phyloP scores from a whole-genome alignment of 306 rosid species.

The Cucurbita maxima region DNA sequence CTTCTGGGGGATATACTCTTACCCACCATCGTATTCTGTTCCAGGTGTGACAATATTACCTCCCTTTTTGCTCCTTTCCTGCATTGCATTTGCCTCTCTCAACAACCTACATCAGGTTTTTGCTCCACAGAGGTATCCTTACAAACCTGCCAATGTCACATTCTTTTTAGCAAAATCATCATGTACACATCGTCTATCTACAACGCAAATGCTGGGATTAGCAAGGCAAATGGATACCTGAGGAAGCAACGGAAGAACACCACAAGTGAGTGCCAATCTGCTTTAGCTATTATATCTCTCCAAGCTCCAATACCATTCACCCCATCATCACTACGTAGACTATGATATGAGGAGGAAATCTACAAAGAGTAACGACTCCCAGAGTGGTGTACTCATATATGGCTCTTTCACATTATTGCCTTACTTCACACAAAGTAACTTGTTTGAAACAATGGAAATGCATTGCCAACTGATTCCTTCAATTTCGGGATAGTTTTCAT shows the following conservation, averaged over 20 bases:
- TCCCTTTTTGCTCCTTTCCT: conserved; percentile 12
- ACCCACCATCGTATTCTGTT: conserved; percentile 22
- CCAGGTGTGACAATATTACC: conserved; percentile 20
- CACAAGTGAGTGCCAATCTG: conserved; percentile 9
- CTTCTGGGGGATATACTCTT: conserved; percentile 82
- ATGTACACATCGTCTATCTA: neutral
- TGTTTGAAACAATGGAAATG: neutral
- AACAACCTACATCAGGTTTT: neutral
- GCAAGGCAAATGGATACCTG: neutral
- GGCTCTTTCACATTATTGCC: conserved; percentile 6
- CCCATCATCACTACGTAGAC: conserved; percentile 12
- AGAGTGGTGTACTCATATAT: neutral
- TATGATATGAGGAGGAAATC: neutral
- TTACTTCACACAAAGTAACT: neutral
- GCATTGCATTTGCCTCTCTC: neutral
- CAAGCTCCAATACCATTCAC: conserved; percentile 10
- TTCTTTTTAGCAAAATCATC: neutral
- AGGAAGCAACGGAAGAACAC: conserved; percentile 13
- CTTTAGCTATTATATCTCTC: neutral
- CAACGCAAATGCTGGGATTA: neutral
- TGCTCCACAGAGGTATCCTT: neutral
- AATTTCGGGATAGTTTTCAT: conserved; percentile 1
- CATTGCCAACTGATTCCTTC: neutral
- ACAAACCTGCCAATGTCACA: neutral
- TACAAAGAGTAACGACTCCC: neutral